Evolutionary conservation across 208 protist species (phyloP).

Genomic region (Novymonas esmeraldas): DNA sequence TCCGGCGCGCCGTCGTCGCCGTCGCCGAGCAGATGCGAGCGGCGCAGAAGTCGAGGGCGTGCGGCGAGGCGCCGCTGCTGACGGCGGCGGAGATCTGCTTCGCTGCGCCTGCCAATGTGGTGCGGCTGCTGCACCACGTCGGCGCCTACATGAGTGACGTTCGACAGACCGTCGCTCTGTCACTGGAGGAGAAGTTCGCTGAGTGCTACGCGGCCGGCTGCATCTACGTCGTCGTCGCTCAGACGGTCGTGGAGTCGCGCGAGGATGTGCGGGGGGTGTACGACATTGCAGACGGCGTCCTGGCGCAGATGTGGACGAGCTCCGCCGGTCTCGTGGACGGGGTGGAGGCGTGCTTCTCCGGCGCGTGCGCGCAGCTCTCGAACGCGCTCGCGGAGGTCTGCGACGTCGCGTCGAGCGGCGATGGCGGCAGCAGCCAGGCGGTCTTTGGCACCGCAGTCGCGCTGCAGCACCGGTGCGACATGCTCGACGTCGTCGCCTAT

Average conservation of each 20-base stretch:
- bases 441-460: slow-evolving; percentile 11
- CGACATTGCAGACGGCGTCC: slow-evolving; percentile 26
- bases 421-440: neutral
- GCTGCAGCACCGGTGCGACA: slow-evolving; percentile 28
- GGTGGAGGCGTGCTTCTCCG: slow-evolving; percentile 48
- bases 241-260: slow-evolving; percentile 69
- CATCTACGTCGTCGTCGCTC: slow-evolving; percentile 63
- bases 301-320: slow-evolving; percentile 58
- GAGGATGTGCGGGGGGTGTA: slow-evolving; percentile 51
- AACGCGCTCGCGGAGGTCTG: slow-evolving; percentile 45
- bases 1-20: slow-evolving; percentile 54
- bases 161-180: slow-evolving; percentile 47
- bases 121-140: slow-evolving; percentile 47
- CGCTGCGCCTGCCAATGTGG: slow-evolving; percentile 42
- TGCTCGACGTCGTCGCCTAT: slow-evolving; percentile 63
- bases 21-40: slow-evolving; percentile 51
- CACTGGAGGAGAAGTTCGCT: slow-evolving; percentile 59
- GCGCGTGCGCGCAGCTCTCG: slow-evolving; percentile 37
- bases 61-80: neutral
- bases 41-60: slow-evolving; percentile 8
- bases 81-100: slow-evolving; percentile 78
- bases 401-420: slow-evolving; percentile 1
- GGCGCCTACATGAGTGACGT: slow-evolving; percentile 38
- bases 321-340: slow-evolving; percentile 35
- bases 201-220: slow-evolving; percentile 55